Evolutionary conservation across 768 basidiomycete species (phyloP), one percentile per base, ranked within the genome.

Genomic region (Tubosaeta brunneosetosa): DNA sequence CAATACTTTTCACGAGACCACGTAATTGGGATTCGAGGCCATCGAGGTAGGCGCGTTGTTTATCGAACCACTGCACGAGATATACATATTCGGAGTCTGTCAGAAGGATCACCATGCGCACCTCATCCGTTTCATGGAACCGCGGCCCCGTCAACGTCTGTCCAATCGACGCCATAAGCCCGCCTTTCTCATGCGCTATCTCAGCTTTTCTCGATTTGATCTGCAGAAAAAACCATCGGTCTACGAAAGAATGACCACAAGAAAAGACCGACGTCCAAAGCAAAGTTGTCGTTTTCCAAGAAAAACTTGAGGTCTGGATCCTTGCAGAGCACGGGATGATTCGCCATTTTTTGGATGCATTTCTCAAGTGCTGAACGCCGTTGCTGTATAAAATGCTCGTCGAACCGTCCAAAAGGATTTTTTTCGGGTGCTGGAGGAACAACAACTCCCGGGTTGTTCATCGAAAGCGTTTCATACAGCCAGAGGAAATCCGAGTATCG

Each of bases 351-450:
- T 65, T 87, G 85, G 43, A 98, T 82, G 63, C 93, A 97, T 63
- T 88, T 86, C 64, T 97, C 89, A 14, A 99, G 77, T 0, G 85
- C 93, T 19, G 80, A 64, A 22, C 95, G 78, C 2, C 97, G 81
- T 57, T 92, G 90, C 54, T 88, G 85, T 34, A 99, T 84, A 61
- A 99, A 98, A 27, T 86, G 81, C 46, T 93, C 85, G 60, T 93
- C 90, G 69, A 99, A 99, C 16, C 97, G 83, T 6, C 91, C 93
- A 60, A 97, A 91, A 0, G 91, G 74, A 55, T 88, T 91, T 77
- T 99, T 99, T 68, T 95, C 97, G 0, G 97, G 97, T 6, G 88
- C 90, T 0, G 95, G 95, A 8, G 97, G 97, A 0, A 99, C 93
- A 36, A 98, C 88, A 2, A 98, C 94, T 9, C 97, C 97, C 3